Evolutionary conservation across 176 grass and related monocot species (phyloP).

Genomic region (Triticum dicoccoides): DNA sequence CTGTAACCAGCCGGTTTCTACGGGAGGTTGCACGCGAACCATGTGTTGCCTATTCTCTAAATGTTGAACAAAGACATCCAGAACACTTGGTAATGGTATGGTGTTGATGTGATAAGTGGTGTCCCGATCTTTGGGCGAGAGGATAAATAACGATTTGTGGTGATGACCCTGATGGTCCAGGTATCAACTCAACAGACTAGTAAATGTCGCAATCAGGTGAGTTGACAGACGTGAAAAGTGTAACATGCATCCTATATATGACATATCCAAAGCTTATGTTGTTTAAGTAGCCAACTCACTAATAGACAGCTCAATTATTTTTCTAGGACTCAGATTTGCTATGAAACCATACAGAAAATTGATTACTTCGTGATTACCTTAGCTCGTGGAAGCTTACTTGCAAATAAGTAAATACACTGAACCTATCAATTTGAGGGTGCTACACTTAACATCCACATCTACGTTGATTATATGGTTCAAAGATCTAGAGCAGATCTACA

Average conservation of each 20-base stretch:
- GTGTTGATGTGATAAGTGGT: neutral
- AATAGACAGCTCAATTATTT: neutral
- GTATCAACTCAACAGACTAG: neutral
- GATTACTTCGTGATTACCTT: neutral
- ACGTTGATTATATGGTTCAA: neutral
- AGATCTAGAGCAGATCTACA: neutral
- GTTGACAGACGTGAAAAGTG: neutral
- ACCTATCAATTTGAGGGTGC: neutral
- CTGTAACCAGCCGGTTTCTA: neutral
- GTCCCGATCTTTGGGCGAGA: neutral
- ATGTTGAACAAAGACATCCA: neutral
- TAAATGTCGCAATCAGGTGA: neutral
- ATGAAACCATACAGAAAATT: neutral
- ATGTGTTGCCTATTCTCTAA: slow-evolving; percentile 1
- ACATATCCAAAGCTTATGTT: neutral
- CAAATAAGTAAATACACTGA: neutral
- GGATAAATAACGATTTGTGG: neutral
- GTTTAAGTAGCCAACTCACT: neutral
- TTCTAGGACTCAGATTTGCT: neutral
- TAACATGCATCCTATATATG: neutral
- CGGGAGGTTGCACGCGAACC: neutral
- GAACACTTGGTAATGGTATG: neutral
- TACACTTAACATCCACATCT: neutral
- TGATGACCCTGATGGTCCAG: neutral
- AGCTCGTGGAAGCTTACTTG: neutral